Evolutionary conservation across 306 rosid genomes (phyloP).

Genomic region (Acacia acuminata): DNA sequence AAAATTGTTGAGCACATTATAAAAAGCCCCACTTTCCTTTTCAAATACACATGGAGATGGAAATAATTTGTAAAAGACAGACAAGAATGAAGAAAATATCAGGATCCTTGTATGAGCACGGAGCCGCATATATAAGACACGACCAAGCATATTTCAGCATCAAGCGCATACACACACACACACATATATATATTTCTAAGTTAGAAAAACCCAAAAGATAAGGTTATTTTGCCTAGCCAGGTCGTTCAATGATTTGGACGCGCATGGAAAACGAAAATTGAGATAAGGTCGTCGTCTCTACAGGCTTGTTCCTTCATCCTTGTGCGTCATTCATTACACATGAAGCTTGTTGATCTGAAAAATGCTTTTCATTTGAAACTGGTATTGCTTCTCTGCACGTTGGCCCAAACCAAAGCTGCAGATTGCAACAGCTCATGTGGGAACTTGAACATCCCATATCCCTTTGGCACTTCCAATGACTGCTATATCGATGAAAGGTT

Average conservation of each 20-base stretch:
- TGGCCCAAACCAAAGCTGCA: not conserved
- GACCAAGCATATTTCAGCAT: not conserved
- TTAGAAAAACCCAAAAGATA: not conserved
- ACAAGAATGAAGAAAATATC: too few species aligned
- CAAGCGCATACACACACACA: too few species aligned
- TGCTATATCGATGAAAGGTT: not conserved
- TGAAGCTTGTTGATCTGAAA: not conserved
- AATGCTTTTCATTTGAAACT: not conserved
- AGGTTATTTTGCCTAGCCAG: not conserved
- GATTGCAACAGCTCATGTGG: not conserved
- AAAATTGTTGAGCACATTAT: too few species aligned
- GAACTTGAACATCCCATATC: conserved; percentile 1
- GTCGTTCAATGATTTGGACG: too few species aligned
- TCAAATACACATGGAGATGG: too few species aligned
- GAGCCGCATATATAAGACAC: not conserved
- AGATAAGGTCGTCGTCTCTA: not conserved
- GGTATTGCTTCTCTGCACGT: not conserved
- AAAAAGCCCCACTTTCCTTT: too few species aligned
- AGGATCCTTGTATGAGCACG: not conserved
- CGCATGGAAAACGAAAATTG: too few species aligned
- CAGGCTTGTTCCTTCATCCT: not conserved
- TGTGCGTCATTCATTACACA: too few species aligned
- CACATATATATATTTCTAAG: too few species aligned
- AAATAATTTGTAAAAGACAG: too few species aligned
- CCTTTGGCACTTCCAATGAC: conserved; percentile 2